Conservation (phyloP, 306 rosid species). For the Gleditsia sinensis region DNA sequence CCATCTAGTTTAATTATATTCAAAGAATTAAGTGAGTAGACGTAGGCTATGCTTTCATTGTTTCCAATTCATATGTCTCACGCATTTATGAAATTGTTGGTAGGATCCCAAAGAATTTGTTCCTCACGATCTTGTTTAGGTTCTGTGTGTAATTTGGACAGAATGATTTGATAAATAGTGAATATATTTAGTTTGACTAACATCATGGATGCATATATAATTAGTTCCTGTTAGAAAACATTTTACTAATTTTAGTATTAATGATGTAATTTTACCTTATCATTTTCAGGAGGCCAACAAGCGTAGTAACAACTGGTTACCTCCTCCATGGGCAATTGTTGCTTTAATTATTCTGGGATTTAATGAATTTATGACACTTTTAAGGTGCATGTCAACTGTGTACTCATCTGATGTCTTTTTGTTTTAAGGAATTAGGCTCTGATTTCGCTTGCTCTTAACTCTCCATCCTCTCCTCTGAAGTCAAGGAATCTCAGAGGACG, state of each 20-base stretch:
- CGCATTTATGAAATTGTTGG: constrained; percentile 23
- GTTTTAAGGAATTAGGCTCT: constrained; percentile 4
- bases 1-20: neutral
- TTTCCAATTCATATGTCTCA: constrained; percentile 18
- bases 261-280: constrained; percentile 12
- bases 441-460: constrained; percentile 20
- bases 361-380: constrained; percentile 94
- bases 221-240: constrained; percentile 1
- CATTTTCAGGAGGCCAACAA: constrained; percentile 89
- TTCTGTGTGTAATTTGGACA: neutral
- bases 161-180: constrained; percentile 16
- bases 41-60: neutral
- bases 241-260: constrained; percentile 14
- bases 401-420: constrained; percentile 18
- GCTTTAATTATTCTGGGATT: constrained; percentile 85
- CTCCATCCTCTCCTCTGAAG: constrained; percentile 1
- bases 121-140: constrained; percentile 13
- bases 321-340: constrained; percentile 98
- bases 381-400: constrained; percentile 54
- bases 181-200: constrained; percentile 15
- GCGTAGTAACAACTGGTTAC: constrained; percentile 96
- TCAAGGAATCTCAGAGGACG: neutral
- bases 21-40: neutral
- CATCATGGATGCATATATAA: constrained; percentile 10
- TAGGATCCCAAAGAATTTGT: constrained; percentile 11